phyloP scores from a whole-genome alignment of 495 filamentous ascomycete species.

The Penicillium steckii region DNA sequence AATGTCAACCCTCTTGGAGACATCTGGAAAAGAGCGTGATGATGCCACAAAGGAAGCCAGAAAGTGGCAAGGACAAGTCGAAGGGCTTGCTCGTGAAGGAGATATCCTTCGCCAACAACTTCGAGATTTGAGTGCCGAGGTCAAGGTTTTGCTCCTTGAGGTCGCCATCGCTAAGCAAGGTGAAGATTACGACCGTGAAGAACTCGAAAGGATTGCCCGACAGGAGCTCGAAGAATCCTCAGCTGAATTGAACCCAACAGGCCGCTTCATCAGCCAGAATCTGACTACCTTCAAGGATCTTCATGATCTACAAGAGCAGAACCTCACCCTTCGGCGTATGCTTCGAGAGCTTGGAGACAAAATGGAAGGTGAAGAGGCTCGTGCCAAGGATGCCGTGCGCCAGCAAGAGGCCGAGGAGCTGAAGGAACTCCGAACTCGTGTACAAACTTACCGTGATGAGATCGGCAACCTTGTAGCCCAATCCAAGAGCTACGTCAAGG shows the following conservation, averaged over 20 bases:
- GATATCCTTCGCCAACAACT: conserved; percentile 82
- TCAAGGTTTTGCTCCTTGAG: conserved; percentile 85
- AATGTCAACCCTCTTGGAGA: conserved; percentile 69
- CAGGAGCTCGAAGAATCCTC: conserved; percentile 58
- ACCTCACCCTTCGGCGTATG: conserved; percentile 75
- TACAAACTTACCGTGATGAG: conserved; percentile 66
- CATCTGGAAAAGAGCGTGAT: conserved; percentile 54
- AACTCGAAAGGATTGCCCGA: conserved; percentile 70
- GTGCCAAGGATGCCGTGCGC: conserved; percentile 63
- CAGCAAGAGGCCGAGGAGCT: conserved; percentile 73
- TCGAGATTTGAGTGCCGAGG: conserved; percentile 85
- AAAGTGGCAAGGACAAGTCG: conserved; percentile 70
- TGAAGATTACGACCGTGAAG: conserved; percentile 65
- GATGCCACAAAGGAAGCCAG: conserved; percentile 57
- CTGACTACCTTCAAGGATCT: conserved; percentile 81
- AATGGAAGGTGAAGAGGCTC: conserved; percentile 88
- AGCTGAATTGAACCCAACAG: conserved; percentile 69
- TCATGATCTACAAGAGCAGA: conserved; percentile 83
- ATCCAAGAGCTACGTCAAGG: conserved; percentile 88
- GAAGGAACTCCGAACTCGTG: conserved; percentile 62
- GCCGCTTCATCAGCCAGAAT: conserved; percentile 80
- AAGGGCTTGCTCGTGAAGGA: conserved; percentile 68
- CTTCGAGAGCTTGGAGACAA: conserved; percentile 79
- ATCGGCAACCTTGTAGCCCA: conserved; percentile 73
- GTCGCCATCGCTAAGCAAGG: conserved; percentile 77